A percentile compares a stretch with the other conserved stretches of the same genome.
Conservation (phyloP, 1,284 basidiomycete genomes). For the Trametes pubescens region DNA sequence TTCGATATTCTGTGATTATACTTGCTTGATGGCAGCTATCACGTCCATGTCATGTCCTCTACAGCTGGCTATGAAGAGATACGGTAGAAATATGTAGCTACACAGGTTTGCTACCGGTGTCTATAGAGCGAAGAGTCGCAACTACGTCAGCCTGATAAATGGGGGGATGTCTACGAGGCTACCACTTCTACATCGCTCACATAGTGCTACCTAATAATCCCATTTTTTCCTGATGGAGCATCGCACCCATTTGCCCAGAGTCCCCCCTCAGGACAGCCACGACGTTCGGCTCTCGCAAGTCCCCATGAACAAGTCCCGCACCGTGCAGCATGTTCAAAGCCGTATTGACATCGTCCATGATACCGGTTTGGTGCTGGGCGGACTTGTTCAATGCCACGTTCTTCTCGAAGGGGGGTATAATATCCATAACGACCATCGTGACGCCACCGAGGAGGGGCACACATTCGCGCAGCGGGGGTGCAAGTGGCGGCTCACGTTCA, state of each 20-base stretch:
- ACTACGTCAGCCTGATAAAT: too few species aligned
- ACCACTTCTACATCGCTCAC: too few species aligned
- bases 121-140: too few species aligned
- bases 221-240: too few species aligned
- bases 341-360: background rate
- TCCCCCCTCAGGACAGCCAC: background rate
- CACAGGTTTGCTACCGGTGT: too few species aligned
- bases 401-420: background rate
- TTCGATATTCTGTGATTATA: too few species aligned
- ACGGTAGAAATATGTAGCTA: too few species aligned
- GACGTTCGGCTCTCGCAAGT: background rate
- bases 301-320: slow-evolving; percentile 5
- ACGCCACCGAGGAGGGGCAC: slow-evolving; percentile 8
- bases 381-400: background rate
- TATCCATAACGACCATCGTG: slow-evolving; percentile 11
- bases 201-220: too few species aligned
- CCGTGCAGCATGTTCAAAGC: background rate
- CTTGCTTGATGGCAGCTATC: too few species aligned
- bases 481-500: slow-evolving; percentile 10
- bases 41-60: too few species aligned
- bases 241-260: slow-evolving; percentile 1
- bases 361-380: background rate
- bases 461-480: slow-evolving; percentile 22
- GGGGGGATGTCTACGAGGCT: too few species aligned
- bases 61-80: too few species aligned